These are phyloP conservation scores for Mycena sanguinolenta DNA, from an alignment of 768 basidiomycete species.

Conservation along the genomic window DNA sequence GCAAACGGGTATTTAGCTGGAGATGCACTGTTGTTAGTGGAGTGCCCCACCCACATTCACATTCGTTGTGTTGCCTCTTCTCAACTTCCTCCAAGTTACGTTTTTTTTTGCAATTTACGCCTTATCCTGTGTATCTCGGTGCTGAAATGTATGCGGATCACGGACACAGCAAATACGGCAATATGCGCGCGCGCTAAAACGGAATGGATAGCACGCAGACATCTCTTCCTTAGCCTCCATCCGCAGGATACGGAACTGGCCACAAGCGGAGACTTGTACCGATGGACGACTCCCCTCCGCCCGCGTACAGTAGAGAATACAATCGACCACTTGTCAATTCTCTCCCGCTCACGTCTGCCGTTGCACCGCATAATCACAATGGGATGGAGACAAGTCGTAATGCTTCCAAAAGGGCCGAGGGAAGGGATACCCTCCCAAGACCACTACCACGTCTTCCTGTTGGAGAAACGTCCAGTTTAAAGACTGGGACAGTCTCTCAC, in stretches of 20 bases:
- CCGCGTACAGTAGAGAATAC: constrained; percentile 34
- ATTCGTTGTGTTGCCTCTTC: too few relatives aligned
- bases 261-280: too few relatives aligned
- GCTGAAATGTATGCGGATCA: constrained; percentile 1
- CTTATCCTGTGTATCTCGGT: too few relatives aligned
- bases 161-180: constrained; percentile 6
- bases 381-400: constrained; percentile 1
- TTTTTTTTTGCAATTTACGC: too few relatives aligned
- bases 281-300: constrained; percentile 36
- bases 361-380: constrained; percentile 8
- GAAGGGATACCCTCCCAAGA: constrained; percentile 24
- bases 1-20: too few relatives aligned
- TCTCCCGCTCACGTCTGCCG: background rate
- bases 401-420: constrained; percentile 25
- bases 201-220: constrained; percentile 8
- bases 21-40: too few relatives aligned
- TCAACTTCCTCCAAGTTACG: too few relatives aligned
- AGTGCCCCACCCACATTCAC: too few relatives aligned
- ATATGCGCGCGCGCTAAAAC: constrained; percentile 20
- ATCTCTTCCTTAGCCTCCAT: constrained; percentile 14
- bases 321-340: constrained; percentile 9
- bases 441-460: constrained; percentile 28
- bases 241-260: too few relatives aligned
- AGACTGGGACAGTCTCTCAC: constrained; percentile 27
- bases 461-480: constrained; percentile 10